Evolutionary conservation across 2,329 filamentous ascomycete genomes (phyloP).

Genomic region (Colletotrichum agaves): DNA sequence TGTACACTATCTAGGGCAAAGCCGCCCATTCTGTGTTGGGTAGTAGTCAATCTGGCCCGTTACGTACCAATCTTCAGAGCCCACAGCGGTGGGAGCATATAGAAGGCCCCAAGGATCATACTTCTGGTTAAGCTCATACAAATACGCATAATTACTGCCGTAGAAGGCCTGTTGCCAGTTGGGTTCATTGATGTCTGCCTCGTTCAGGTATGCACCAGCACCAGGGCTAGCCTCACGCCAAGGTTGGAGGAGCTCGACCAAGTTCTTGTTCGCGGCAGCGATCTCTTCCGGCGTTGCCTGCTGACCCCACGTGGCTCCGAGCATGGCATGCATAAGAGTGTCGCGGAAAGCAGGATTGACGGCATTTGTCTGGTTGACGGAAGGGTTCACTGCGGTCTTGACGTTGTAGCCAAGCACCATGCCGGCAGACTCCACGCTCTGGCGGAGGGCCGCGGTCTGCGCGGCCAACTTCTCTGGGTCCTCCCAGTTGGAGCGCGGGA

Average conservation of each 20-base stretch:
- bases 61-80: conserved; percentile 50
- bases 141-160: conserved; percentile 47
- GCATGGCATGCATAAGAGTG: conserved; percentile 48
- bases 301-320: conserved; percentile 42
- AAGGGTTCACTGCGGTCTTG: conserved; percentile 40
- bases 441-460: conserved; percentile 41
- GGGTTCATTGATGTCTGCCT: conserved; percentile 50
- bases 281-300: conserved; percentile 42
- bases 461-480: conserved; percentile 36
- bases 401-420: conserved; percentile 37
- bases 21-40: background rate
- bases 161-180: conserved; percentile 51
- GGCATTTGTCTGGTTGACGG: conserved; percentile 46
- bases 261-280: conserved; percentile 43
- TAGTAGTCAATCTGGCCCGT: background rate
- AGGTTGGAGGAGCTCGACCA: conserved; percentile 40
- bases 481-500: conserved; percentile 42
- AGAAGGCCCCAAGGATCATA: conserved; percentile 50
- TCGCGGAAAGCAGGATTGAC: conserved; percentile 55
- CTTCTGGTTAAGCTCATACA: conserved; percentile 49
- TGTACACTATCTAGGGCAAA: background rate
- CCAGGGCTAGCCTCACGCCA: conserved; percentile 42
- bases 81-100: conserved; percentile 50
- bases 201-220: conserved; percentile 44
- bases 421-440: conserved; percentile 25